Evolutionary conservation across 148 eudicot genomes (phyloP).

Genomic region (Suaeda aralocaspica): DNA sequence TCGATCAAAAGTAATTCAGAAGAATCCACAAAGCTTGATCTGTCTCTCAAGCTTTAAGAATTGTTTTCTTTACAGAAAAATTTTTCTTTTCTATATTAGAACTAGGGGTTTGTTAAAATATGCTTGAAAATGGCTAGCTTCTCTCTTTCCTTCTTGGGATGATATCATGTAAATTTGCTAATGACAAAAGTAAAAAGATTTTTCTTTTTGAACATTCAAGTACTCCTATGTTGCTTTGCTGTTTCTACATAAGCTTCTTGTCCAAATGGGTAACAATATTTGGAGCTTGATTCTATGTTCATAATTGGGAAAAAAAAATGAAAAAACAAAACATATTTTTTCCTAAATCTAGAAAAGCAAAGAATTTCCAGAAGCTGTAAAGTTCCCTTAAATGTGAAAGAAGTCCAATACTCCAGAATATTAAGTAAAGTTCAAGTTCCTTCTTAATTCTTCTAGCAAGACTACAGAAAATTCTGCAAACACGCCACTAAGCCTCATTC

Average conservation of each 20-base stretch:
- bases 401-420: neutral
- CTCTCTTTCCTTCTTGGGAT: slow-evolving; percentile 21
- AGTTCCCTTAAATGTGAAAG: neutral
- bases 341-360: neutral
- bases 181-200: slow-evolving; percentile 24
- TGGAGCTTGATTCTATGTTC: neutral
- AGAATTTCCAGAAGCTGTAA: neutral
- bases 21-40: slow-evolving; percentile 49
- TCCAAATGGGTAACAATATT: slow-evolving; percentile 1
- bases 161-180: slow-evolving; percentile 35
- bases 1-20: slow-evolving; percentile 35
- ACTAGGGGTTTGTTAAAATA: slow-evolving; percentile 29
- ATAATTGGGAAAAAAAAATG: neutral
- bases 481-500: neutral
- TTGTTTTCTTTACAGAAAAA: neutral
- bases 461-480: neutral
- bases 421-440: neutral
- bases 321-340: neutral
- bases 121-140: slow-evolving; percentile 34
- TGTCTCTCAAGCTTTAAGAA: slow-evolving; percentile 61
- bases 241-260: neutral
- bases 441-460: neutral
- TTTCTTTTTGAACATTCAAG: slow-evolving; percentile 6
- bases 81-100: slow-evolving; percentile 11
- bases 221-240: neutral